These are phyloP conservation scores for Rubia tinctorum DNA, from an alignment of 305 asterid genomes.

Conservation along the genomic window DNA sequence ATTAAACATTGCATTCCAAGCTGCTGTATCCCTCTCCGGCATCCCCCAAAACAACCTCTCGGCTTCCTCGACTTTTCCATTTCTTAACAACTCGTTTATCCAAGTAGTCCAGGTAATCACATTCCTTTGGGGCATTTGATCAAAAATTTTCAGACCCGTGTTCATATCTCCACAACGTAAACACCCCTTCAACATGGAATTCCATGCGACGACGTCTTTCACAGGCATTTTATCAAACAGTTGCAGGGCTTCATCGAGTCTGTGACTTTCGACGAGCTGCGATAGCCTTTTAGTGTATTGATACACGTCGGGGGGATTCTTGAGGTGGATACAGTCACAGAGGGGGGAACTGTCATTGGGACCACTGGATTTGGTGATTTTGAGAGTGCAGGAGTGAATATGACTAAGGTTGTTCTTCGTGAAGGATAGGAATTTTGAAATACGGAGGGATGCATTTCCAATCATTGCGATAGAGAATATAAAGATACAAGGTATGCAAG, in stretches of 20 bases:
- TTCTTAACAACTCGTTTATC: slow-evolving; percentile 53
- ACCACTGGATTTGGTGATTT: slow-evolving; percentile 17
- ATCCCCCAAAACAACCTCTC: slow-evolving; percentile 50
- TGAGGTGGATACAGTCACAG: slow-evolving; percentile 29
- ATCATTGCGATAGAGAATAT: not conserved
- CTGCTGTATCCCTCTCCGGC: slow-evolving; percentile 72
- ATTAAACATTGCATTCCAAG: slow-evolving; percentile 73
- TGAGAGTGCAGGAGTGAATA: not conserved
- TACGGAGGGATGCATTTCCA: not conserved
- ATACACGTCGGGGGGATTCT: slow-evolving; percentile 48
- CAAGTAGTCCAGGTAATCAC: slow-evolving; percentile 82
- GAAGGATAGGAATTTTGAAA: not conserved
- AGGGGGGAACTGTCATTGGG: slow-evolving; percentile 25
- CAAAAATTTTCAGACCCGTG: slow-evolving; percentile 55
- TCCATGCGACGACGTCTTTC: slow-evolving; percentile 66
- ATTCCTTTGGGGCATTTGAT: slow-evolving; percentile 68
- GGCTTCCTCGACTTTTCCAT: slow-evolving; percentile 66
- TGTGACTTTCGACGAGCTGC: slow-evolving; percentile 39
- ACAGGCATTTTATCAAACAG: slow-evolving; percentile 71
- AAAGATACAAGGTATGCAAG: too few relatives aligned
- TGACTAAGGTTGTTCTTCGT: not conserved
- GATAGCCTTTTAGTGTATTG: slow-evolving; percentile 60
- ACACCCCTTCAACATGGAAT: slow-evolving; percentile 80
- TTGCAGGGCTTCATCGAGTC: slow-evolving; percentile 57
- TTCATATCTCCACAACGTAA: slow-evolving; percentile 50